These are phyloP conservation scores for Pharnaceum exiguum DNA, from an alignment of 148 eudicot genomes.

Conservation along the genomic window DNA sequence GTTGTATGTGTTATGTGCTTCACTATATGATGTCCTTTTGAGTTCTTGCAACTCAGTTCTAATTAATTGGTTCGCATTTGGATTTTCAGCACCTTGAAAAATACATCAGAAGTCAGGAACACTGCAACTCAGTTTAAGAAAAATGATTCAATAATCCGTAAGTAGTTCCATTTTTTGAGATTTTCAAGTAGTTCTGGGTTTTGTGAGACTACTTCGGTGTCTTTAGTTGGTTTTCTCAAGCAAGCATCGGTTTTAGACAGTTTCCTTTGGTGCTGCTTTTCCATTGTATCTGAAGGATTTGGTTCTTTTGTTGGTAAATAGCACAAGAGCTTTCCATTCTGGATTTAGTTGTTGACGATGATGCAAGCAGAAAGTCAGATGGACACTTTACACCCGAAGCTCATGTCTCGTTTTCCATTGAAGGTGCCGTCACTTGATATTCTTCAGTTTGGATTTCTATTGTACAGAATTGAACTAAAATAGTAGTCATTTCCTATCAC, in stretches of 20 bases:
- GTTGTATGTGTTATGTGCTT: neutral
- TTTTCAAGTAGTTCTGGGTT: neutral
- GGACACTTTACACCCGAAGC: conserved; percentile 42
- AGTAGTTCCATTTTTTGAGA: conserved; percentile 17
- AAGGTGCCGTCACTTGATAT: conserved; percentile 36
- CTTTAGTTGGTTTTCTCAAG: neutral
- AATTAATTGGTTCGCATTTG: conserved; percentile 18
- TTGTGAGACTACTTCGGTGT: neutral
- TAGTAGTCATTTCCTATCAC: no score
- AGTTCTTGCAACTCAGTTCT: neutral
- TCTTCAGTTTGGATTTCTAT: neutral
- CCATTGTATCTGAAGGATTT: conserved; percentile 3
- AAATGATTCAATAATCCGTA: conserved; percentile 34
- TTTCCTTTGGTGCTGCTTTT: conserved; percentile 1
- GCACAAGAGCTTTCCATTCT: conserved; percentile 57
- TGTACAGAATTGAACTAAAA: neutral
- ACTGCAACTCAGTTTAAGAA: conserved; percentile 27
- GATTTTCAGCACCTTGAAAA: conserved; percentile 23
- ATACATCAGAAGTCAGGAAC: conserved; percentile 16
- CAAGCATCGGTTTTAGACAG: neutral
- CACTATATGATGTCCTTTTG: neutral
- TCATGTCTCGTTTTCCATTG: conserved; percentile 76
- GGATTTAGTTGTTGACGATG: conserved; percentile 75
- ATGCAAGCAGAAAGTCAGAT: conserved; percentile 29
- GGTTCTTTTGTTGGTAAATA: neutral